A percentile compares a stretch with the other conserved stretches of the same genome.
Evolutionary conservation across 2,329 filamentous ascomycete species (phyloP).

Genomic region (Colletotrichum sansevieriae): DNA sequence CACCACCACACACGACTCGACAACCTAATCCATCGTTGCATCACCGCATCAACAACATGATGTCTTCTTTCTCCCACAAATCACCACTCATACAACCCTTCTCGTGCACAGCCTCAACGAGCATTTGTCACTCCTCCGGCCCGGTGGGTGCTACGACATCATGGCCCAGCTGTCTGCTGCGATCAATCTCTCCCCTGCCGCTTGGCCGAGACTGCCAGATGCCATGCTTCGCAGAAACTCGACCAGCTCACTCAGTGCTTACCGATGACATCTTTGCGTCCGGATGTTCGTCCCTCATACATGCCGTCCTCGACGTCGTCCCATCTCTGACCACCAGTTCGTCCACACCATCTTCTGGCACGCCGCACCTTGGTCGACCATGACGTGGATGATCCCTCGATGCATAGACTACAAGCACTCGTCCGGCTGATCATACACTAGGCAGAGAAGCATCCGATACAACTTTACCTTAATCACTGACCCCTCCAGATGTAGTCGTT

Average conservation of each 20-base stretch:
- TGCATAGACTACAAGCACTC: slow-evolving; percentile 5
- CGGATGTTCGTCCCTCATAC: slow-evolving; percentile 13
- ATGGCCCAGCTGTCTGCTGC: neutral
- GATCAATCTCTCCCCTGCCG: slow-evolving; percentile 21
- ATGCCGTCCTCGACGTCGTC: neutral
- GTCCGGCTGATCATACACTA: slow-evolving; percentile 24
- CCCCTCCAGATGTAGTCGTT: neutral
- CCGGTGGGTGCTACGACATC: slow-evolving; percentile 9
- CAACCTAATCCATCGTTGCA: too few relatives aligned
- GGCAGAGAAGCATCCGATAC: neutral
- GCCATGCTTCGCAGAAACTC: slow-evolving; percentile 2
- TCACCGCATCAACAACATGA: too few relatives aligned
- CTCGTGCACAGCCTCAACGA: neutral
- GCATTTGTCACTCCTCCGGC: slow-evolving; percentile 11
- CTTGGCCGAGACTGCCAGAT: slow-evolving; percentile 11
- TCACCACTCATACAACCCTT: neutral
- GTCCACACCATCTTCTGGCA: neutral
- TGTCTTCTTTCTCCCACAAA: neutral
- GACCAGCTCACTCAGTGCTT: slow-evolving; percentile 10
- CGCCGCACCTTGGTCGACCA: neutral
- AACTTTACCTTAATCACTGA: neutral
- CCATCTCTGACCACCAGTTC: slow-evolving; percentile 19
- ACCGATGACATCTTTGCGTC: neutral
- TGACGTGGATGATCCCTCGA: slow-evolving; percentile 18
- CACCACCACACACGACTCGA: too few relatives aligned